Base-by-base conservation (phyloP, 2,329 filamentous ascomycete genomes). In the Ceratocystis albifundus region DNA sequence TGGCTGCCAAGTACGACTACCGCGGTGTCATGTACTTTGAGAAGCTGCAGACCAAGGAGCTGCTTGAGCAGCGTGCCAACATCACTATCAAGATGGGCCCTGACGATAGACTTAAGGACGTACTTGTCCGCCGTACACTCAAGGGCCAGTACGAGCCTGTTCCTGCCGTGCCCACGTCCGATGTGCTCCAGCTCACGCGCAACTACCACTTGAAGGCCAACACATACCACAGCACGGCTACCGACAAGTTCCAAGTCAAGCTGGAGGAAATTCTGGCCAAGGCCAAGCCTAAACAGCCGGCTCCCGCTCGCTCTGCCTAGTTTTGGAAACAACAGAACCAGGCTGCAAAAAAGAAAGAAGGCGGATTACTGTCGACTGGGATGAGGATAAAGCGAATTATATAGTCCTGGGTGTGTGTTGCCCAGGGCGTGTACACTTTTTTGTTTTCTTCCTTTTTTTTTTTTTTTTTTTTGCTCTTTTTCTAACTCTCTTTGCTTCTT, bases 161-260 rank as follows among this genome's bases (percentile, higher is more conserved):
- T 5, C 61, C 66, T 59, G 73, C 75, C 48, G 70, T 71, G 70
- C 74, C 73, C 64, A 72, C 74, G 17, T 68, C 69, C 46, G 75
- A 77, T 32, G 71, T 75, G 4, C 68, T 74, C 4, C 74, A 72
- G 22, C 53, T 76, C 48, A 71, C 76, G 53, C 72, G 74, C 66
- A 72, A 73, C 69, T 75, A 74, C 73, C 76, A 77, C 59, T 68
- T 77, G 66, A 72, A 75, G 65, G 71, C 74, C 15, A 73, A 74
- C 69, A 76, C 76, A 55, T 79, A 77, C 70, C 69, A 70, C 22
- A 68, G 68, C 15, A 70, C 69, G 59, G 73, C 77, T 36, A 72
- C 74, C 61, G 72, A 73, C 63, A 72, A 70, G 48, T 79, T 79
- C 66, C 74, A 78, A 73, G 72, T 69, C 32, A 79, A 78, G 73